Conservation (phyloP, 163 green algal species). For the Volvox carteri region DNA sequence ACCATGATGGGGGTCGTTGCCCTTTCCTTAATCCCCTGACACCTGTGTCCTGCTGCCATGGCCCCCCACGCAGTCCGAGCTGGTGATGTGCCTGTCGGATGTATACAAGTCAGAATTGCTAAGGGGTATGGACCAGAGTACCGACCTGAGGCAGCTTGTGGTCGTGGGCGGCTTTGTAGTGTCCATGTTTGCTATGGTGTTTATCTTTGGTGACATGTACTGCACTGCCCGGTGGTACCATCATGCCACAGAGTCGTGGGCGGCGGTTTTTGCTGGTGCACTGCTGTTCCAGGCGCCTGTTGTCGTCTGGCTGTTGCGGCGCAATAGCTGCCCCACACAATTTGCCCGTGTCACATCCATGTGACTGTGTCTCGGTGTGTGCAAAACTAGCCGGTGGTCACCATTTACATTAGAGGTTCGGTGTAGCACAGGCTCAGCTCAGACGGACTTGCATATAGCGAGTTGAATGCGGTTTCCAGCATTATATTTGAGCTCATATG, state of each 20-base stretch:
- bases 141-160: background rate
- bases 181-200: background rate
- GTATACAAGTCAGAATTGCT: slow-evolving; percentile 39
- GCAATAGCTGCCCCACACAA: no score
- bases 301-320: background rate
- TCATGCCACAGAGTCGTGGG: background rate
- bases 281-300: slow-evolving; percentile 31
- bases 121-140: background rate
- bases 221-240: slow-evolving; percentile 74
- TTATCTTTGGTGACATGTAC: slow-evolving; percentile 59
- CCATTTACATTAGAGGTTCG: no score
- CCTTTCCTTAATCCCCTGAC: no score
- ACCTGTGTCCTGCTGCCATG: no score
- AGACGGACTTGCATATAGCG: no score
- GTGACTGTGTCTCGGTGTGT: no score
- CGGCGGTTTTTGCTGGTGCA: background rate
- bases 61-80: slow-evolving; percentile 45
- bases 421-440: no score
- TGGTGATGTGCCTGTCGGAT: slow-evolving; percentile 41
- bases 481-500: no score
- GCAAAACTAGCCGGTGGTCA: no score
- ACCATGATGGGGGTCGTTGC: no score
- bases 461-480: no score
- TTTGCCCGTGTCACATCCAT: no score
- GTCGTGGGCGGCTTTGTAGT: background rate